These are phyloP conservation scores for Coemansia sp. DNA, from an alignment of 371 early-diverging fungal genomes.

Conservation along the genomic window DNA sequence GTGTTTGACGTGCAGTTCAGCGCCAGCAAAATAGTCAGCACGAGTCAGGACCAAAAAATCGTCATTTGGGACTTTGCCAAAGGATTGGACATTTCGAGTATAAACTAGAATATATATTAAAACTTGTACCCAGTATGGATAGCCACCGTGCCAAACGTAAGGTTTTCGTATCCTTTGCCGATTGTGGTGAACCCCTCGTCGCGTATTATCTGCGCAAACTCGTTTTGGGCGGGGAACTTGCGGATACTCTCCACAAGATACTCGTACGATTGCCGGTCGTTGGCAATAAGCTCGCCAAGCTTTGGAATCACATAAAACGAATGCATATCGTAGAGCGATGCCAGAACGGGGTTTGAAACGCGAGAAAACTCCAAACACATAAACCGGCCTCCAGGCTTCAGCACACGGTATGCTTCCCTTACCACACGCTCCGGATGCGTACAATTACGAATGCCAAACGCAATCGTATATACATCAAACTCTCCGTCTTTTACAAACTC, in stretches of 20 bases:
- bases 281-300: slow-evolving; percentile 84
- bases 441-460: slow-evolving; percentile 96
- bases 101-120: slow-evolving; percentile 22
- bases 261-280: slow-evolving; percentile 90
- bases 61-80: slow-evolving; percentile 81
- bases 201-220: slow-evolving; percentile 87
- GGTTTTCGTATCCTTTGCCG: slow-evolving; percentile 86
- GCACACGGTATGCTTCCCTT: slow-evolving; percentile 86
- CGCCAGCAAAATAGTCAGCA: slow-evolving; percentile 71
- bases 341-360: slow-evolving; percentile 84
- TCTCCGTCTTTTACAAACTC: slow-evolving; percentile 70
- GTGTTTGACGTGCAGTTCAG: slow-evolving; percentile 92
- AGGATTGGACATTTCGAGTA: slow-evolving; percentile 56
- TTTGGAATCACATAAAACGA: slow-evolving; percentile 92
- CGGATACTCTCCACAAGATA: slow-evolving; percentile 98
- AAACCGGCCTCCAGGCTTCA: slow-evolving; percentile 93
- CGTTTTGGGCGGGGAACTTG: slow-evolving; percentile 87
- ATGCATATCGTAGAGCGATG: slow-evolving; percentile 84
- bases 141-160: slow-evolving; percentile 95
- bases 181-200: slow-evolving; percentile 88
- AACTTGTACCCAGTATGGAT: slow-evolving; percentile 90
- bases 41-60: slow-evolving; percentile 77
- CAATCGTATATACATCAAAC: slow-evolving; percentile 78
- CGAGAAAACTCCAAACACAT: slow-evolving; percentile 91
- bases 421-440: slow-evolving; percentile 90